phyloP scores from a whole-genome alignment of 345 rosid species.

The Populus deltoides region DNA sequence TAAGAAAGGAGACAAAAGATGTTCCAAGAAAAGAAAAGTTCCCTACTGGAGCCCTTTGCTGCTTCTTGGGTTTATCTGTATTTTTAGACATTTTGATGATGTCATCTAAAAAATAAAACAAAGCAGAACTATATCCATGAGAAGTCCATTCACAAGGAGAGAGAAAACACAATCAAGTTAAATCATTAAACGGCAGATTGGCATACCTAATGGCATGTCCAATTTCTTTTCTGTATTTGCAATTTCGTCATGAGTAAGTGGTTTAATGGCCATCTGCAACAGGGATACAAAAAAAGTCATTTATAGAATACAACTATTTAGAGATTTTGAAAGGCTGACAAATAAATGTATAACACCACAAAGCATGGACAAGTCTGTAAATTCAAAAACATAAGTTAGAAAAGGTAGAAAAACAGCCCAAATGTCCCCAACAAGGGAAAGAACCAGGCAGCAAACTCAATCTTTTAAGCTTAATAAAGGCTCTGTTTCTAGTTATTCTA shows the following conservation, averaged over 20 bases:
- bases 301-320: not conserved
- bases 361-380: not conserved
- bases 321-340: not conserved
- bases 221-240: conserved; percentile 85
- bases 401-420: too few relatives aligned
- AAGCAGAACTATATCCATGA: not conserved
- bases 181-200: not conserved
- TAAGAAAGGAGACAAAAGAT: not conserved
- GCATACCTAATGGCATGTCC: conserved; percentile 80
- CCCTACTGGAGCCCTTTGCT: conserved; percentile 48
- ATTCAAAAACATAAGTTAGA: not conserved
- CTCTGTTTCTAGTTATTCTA: not conserved
- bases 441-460: not conserved
- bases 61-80: conserved; percentile 47
- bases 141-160: not conserved
- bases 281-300: not conserved
- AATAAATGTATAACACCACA: not conserved
- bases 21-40: conserved; percentile 5
- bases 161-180: not conserved
- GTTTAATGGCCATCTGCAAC: conserved; percentile 57
- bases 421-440: not conserved
- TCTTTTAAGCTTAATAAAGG: not conserved
- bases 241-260: conserved; percentile 67
- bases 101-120: conserved; percentile 43
- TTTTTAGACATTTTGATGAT: conserved; percentile 83